Evolutionary conservation across 345 rosid genomes (phyloP), one percentile per base, ranked within the genome.

Genomic region (Raphanus sativus): DNA sequence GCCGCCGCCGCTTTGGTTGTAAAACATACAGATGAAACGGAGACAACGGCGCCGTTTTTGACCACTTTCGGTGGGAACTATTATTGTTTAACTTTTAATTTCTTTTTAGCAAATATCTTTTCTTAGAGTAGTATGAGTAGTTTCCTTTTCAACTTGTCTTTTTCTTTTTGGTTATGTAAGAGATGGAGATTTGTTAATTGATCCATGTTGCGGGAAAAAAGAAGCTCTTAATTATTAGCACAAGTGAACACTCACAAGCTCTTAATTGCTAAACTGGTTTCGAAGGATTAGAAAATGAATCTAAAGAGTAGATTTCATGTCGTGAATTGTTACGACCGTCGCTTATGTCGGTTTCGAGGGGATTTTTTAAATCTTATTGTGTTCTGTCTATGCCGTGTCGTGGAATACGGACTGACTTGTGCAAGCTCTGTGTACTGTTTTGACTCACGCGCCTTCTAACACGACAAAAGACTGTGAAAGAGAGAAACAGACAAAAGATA

Each of bases 1-100:
- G 82, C 98, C 98, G 0, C 98, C 98, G 29, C 98, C 98, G 9
- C 58, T 88, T 79, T 90, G 97, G 97, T 87, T 89, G 29, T 93
- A 83, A 88, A 65, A 67, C 25, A 60, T 8, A 55, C 76, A 8
- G 26, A 76, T 64, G 8, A 26, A 34, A 29, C 24, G 28, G 8
- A 30, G 3, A 29, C 6, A 52, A 64, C 71, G 67, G 69, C 73
- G 64, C 29, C 77, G 72, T n/a, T 65, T 16, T 52, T 42, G 55
- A 52, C 69, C n/a, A 36, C 65, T 67, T 38, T 61, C 29, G 33
- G 38, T 58, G n/a, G 48, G 62, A 48, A 58, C 11, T 65, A 70
- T 54, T 26, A 25, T 64, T 62, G 66, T 62, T n/a, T 55, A 63
- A 55, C 72, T 50, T n/a, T 64, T 64, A 21, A 71, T 58, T 52